Percentiles rank a stretch among this genome's conserved stretches.
These are phyloP conservation scores for Odontarrhena argentea DNA, from an alignment of 345 rosid genomes.

Conservation along the genomic window DNA sequence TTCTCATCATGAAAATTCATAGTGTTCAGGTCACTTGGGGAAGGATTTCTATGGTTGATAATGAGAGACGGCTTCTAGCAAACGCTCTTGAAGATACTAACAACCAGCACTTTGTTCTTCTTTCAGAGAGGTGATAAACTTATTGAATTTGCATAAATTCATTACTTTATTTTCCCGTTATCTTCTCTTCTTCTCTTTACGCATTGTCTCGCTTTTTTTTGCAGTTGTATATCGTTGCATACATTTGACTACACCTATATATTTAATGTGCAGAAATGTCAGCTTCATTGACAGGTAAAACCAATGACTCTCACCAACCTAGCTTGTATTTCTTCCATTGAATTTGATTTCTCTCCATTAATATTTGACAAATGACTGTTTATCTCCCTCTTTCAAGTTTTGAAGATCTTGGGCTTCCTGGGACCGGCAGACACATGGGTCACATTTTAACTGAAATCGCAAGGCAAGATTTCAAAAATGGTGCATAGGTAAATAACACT, in stretches of 20 bases:
- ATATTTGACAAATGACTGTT: conserved; percentile 8
- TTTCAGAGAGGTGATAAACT: conserved; percentile 79
- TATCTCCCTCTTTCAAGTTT: conserved; percentile 56
- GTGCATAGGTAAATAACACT: conserved; percentile 78
- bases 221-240: conserved; percentile 94
- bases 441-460: conserved; percentile 95
- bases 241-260: conserved; percentile 82
- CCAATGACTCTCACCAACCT: background rate
- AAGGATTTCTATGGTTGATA: conserved; percentile 95
- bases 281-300: conserved; percentile 91
- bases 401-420: conserved; percentile 95
- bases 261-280: conserved; percentile 75
- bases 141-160: background rate
- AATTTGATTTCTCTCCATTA: conserved; percentile 11
- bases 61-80: conserved; percentile 87
- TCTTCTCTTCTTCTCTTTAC: background rate
- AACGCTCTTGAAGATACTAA: conserved; percentile 86
- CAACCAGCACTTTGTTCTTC: conserved; percentile 94
- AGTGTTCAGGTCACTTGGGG: conserved; percentile 95
- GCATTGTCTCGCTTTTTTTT: conserved; percentile 24
- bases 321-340: background rate
- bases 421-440: conserved; percentile 95
- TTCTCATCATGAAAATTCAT: conserved; percentile 74
- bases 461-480: conserved; percentile 89
- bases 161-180: background rate